Percentiles rank a stretch among this genome's conserved stretches.
Evolutionary conservation across 176 grass and related monocot genomes (phyloP).

Genomic region (Sorghum bicolor): DNA sequence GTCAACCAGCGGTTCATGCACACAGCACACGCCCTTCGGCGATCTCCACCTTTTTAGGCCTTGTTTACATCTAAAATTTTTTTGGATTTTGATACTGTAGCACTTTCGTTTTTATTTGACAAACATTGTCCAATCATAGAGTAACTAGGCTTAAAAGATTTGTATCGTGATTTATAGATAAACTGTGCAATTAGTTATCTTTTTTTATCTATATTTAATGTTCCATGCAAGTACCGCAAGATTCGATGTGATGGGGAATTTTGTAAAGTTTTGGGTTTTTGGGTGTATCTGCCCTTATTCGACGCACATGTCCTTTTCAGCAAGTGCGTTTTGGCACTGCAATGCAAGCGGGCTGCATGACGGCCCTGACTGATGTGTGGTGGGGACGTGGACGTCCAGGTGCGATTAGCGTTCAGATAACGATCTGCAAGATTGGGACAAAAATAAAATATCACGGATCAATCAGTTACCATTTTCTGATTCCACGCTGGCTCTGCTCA

Average conservation of each 20-base stretch:
- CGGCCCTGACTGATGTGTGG: not conserved
- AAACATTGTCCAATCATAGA: no score
- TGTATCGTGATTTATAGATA: no score
- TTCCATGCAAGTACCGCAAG: no score
- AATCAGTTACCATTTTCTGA: not conserved
- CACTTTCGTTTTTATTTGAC: no score
- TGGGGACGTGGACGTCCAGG: not conserved
- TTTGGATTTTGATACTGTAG: no score
- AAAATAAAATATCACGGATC: not conserved
- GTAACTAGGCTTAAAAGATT: no score
- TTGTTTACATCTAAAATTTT: no score
- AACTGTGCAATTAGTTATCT: no score
- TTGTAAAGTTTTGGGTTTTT: no score
- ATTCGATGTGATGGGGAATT: no score
- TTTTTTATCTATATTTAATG: no score
- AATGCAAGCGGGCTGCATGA: not conserved
- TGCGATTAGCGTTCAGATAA: not conserved
- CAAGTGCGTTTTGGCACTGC: not conserved
- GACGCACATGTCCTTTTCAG: constrained; percentile 1
- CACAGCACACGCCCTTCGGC: not conserved
- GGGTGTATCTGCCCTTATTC: no score
- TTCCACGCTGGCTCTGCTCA: not conserved
- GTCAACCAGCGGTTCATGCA: constrained; percentile 12
- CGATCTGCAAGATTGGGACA: not conserved
- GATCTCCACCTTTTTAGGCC: not conserved